Evolutionary conservation across 257 asterid species (phyloP), one percentile per base, ranked within the genome.

Genomic region (Ajuga chamaepitys): DNA sequence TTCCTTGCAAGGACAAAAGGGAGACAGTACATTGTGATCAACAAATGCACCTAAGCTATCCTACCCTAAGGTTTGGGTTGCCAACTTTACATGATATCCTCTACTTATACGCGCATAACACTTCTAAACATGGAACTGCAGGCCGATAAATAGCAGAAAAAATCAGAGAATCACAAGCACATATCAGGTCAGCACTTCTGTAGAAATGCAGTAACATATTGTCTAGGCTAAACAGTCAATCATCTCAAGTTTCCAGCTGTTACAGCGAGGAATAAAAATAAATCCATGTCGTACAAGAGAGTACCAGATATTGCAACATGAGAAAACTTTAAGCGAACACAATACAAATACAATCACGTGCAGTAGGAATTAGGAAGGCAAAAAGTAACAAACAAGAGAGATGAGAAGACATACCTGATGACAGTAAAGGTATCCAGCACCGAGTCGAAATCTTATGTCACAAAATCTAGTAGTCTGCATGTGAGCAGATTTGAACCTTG

Each of bases 381-480:
- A 2, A 47, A 22, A 51, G 20, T 14, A 13, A 22, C 14, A 34
- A 51, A 48, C 22, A 18, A 40, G 20, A 68, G 58, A 56, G 20
- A 55, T 30, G 12, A 37, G 16, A n/a, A 75, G 14, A 41, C 5
- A 40, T 76, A 91, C 97, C 92, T 87, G 98, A 66, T 89, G 98
- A 74, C 97, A 93, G 63, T 87, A 89, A 11, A 85, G 69, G 83
- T 89, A 93, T 54, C 95, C 95, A 69, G 97, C 95, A 44, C 97
- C 98, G 48, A 89, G 86, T 62, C 89, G 85, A 69, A 89, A 85
- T 53, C 40, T 74, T 4, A 93, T 47, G 80, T 93, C 96, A 45
- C 97, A 85, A 64, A 93, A 89, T 44, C 97, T 85, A 25, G 79
- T 71, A 5, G 68, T 67, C 61, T 84, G 84, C 98, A 93, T 93